Conservation (phyloP, 768 basidiomycete genomes). For the Agaricus subrufescens region DNA sequence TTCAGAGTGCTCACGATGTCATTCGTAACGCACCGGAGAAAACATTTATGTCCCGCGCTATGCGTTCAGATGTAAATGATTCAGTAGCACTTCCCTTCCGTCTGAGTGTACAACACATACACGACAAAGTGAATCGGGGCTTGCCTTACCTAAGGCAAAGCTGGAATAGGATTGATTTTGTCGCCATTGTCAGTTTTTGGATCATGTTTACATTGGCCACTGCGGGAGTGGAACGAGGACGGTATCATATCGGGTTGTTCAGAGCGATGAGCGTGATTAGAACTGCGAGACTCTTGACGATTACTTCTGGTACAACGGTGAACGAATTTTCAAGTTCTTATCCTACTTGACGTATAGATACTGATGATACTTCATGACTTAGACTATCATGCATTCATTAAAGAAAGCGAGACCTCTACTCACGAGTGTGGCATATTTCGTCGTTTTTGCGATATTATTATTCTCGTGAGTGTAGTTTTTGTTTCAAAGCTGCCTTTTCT, state of each 20-base stretch:
- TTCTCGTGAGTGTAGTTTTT: slow-evolving; percentile 64
- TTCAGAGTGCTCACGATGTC: slow-evolving; percentile 31
- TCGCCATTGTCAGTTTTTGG: slow-evolving; percentile 89
- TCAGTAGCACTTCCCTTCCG: slow-evolving; percentile 57
- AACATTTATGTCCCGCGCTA: slow-evolving; percentile 44
- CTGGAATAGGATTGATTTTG: slow-evolving; percentile 86
- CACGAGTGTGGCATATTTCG: slow-evolving; percentile 86
- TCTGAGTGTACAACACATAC: slow-evolving; percentile 50
- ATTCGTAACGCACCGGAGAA: slow-evolving; percentile 42
- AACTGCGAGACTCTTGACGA: slow-evolving; percentile 74
- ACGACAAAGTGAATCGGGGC: slow-evolving; percentile 55
- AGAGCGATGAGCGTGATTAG: slow-evolving; percentile 85
- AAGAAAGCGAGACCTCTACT: slow-evolving; percentile 90
- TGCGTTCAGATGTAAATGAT: slow-evolving; percentile 41
- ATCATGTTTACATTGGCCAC: slow-evolving; percentile 68
- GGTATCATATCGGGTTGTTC: slow-evolving; percentile 79
- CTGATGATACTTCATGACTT: neutral
- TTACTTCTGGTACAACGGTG: slow-evolving; percentile 90
- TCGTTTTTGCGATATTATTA: slow-evolving; percentile 81
- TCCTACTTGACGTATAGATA: neutral
- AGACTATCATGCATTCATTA: slow-evolving; percentile 86
- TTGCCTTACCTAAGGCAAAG: slow-evolving; percentile 90
- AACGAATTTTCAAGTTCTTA: slow-evolving; percentile 21
- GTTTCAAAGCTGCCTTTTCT: slow-evolving; percentile 1
- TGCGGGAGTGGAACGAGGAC: slow-evolving; percentile 61